Conservation (phyloP, 139 green algal genomes). For the Ettlia oleoabundans region DNA sequence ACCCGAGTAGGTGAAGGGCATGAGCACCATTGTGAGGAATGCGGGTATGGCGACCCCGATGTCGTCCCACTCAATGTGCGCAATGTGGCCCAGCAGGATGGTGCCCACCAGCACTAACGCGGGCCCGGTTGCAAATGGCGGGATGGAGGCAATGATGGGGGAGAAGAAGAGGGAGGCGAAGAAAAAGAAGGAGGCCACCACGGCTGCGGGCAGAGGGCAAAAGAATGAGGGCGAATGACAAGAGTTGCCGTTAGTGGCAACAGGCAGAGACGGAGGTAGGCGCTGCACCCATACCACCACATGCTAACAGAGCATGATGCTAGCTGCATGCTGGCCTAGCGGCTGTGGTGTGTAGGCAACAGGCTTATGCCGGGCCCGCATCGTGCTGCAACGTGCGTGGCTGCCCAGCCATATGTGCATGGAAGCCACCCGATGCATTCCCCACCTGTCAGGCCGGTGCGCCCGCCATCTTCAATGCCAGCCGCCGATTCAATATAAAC, state of each 20-base stretch:
- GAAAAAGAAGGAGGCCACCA: constrained; percentile 63
- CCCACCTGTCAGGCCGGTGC: constrained; percentile 56
- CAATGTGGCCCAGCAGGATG: constrained; percentile 61
- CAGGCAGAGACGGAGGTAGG: not conserved
- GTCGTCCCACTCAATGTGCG: constrained; percentile 64
- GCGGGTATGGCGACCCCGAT: constrained; percentile 67
- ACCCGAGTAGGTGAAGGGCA: constrained; percentile 79
- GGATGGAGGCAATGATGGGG: constrained; percentile 86
- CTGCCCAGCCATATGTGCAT: too few species aligned
- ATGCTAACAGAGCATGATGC: too few species aligned
- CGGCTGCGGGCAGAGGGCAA: constrained; percentile 2
- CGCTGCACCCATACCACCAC: not conserved
- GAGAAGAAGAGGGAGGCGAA: constrained; percentile 86
- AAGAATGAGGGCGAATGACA: not conserved
- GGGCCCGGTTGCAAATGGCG: constrained; percentile 82
- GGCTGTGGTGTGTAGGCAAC: too few species aligned
- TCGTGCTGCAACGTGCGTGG: not conserved
- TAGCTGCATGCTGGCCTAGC: too few species aligned
- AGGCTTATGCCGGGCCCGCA: too few species aligned
- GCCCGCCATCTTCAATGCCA: constrained; percentile 77
- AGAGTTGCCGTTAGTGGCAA: not conserved
- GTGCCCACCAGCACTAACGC: constrained; percentile 75
- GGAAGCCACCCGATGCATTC: too few species aligned
- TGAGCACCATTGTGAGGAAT: constrained; percentile 82
- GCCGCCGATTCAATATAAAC: constrained; percentile 79